Percentiles rank a stretch among this genome's conserved stretches.
Conservation (phyloP, 371 early-diverging fungal genomes). For the Rhizomucor miehei region DNA sequence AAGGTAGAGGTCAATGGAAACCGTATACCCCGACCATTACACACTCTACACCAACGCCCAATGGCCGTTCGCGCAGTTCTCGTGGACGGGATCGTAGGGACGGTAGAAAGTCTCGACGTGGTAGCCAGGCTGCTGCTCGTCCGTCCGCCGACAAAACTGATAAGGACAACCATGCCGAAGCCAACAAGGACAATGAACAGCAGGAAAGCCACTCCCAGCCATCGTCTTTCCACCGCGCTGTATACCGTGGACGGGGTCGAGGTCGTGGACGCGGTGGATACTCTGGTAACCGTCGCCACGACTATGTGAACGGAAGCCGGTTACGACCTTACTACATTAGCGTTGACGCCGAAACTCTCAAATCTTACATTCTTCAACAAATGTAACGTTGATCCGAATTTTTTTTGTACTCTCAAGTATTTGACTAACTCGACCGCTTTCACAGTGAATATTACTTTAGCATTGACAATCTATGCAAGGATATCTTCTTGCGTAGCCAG, state of each 20-base stretch:
- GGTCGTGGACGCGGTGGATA: slow-evolving; percentile 27
- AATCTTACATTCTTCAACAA: slow-evolving; percentile 58
- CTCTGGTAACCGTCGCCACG: slow-evolving; percentile 25
- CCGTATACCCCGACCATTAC: slow-evolving; percentile 61
- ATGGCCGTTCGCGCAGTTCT: slow-evolving; percentile 19
- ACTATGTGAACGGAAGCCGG: slow-evolving; percentile 25
- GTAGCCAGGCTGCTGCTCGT: slow-evolving; percentile 13
- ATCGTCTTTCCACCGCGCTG: slow-evolving; percentile 16
- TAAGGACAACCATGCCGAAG: background rate
- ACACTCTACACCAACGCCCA: slow-evolving; percentile 50
- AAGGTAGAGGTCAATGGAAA: slow-evolving; percentile 59
- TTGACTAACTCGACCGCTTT: background rate
- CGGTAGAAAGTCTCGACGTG: slow-evolving; percentile 18
- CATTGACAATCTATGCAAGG: slow-evolving; percentile 91
- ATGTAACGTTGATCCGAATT: slow-evolving; percentile 46
- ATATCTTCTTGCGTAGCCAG: slow-evolving; percentile 86
- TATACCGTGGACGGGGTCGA: slow-evolving; percentile 37
- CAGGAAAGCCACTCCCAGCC: slow-evolving; percentile 11
- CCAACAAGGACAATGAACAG: background rate
- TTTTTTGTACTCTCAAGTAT: background rate
- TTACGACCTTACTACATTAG: slow-evolving; percentile 40
- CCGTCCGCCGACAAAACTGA: background rate
- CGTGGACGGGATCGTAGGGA: slow-evolving; percentile 20
- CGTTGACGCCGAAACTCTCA: slow-evolving; percentile 53
- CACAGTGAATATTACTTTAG: slow-evolving; percentile 90